Conservation (phyloP, 176 grass and related monocot genomes). For the Poa pratensis region DNA sequence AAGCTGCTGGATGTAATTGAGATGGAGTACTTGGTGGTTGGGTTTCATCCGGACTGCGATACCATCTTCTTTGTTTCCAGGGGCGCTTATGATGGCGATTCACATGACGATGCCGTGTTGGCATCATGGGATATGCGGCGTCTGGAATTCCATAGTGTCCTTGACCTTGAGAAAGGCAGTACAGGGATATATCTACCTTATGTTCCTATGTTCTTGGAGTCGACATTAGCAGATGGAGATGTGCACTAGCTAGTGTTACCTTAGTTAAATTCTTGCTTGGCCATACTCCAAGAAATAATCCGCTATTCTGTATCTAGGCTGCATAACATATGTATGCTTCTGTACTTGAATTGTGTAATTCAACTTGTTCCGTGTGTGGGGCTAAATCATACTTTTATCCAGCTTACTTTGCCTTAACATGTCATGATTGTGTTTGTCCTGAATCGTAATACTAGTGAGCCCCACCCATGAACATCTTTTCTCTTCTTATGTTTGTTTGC, state of each 20-base stretch:
- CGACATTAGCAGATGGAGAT: background rate
- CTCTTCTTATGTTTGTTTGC: too few relatives aligned
- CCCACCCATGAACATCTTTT: too few relatives aligned
- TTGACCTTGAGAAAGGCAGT: background rate
- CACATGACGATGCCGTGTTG: background rate
- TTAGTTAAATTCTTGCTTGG: background rate
- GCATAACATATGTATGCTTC: background rate
- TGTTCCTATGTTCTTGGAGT: background rate
- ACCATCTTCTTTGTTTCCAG: background rate
- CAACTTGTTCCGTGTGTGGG: too few relatives aligned
- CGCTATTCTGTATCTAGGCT: background rate
- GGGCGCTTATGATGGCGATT: background rate
- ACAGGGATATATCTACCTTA: background rate
- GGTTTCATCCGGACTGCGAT: background rate
- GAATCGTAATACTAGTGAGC: background rate
- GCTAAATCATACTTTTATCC: too few relatives aligned
- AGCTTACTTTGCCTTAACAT: background rate
- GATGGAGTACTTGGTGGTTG: background rate
- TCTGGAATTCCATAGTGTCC: background rate
- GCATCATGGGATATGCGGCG: background rate
- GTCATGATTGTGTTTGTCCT: background rate
- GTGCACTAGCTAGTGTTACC: background rate
- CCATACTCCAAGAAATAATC: background rate
- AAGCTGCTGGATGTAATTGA: background rate
- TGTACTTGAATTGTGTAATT: too few relatives aligned